These are phyloP conservation scores for Colletotrichum gigasporum DNA, from an alignment of 2,329 filamentous ascomycete genomes.

Conservation along the genomic window DNA sequence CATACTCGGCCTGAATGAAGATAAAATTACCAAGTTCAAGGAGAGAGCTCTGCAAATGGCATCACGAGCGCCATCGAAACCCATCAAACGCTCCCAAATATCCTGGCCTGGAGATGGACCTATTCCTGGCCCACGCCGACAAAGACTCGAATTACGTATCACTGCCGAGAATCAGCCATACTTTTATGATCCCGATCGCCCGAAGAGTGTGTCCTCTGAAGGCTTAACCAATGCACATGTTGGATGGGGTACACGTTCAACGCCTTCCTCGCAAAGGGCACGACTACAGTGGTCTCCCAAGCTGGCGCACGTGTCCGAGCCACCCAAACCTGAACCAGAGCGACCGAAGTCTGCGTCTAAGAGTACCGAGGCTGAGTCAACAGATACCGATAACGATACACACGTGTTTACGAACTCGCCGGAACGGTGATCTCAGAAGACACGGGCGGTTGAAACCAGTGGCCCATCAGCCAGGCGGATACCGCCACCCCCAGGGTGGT, in stretches of 20 bases:
- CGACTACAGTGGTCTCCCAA: not conserved
- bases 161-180: not conserved
- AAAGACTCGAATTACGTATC: not conserved
- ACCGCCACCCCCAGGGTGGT: too few species aligned
- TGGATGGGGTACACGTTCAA: not conserved
- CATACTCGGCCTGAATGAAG: constrained; percentile 5
- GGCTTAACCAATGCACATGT: not conserved
- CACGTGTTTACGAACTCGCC: not conserved
- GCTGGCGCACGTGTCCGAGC: not conserved
- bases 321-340: not conserved
- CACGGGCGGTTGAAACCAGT: too few species aligned
- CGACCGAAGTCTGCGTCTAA: not conserved
- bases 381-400: not conserved
- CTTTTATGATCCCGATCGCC: not conserved
- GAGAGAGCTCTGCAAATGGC: not conserved
- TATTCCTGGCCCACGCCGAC: not conserved
- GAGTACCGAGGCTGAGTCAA: not conserved
- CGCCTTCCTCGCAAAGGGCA: not conserved
- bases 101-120: not conserved
- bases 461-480: too few species aligned
- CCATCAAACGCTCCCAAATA: constrained; percentile 2
- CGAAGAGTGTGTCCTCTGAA: not conserved
- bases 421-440: too few species aligned
- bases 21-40: constrained; percentile 2
- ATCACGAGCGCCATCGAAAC: not conserved